Evolutionary conservation across 1,139 yeast species (phyloP), one percentile per base, ranked within the genome.

Genomic region (Magnusiomyces ingens): DNA sequence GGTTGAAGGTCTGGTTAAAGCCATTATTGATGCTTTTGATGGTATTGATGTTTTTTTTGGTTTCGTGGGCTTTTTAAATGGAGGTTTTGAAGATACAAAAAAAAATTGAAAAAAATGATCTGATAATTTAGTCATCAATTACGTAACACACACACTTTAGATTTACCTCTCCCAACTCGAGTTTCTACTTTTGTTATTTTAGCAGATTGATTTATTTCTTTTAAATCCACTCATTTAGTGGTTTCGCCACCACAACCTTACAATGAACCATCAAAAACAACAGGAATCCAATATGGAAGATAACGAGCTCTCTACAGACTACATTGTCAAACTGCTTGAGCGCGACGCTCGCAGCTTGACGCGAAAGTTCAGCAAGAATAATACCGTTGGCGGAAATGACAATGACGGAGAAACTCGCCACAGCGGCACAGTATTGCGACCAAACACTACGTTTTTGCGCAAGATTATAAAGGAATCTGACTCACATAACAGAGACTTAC

Each of bases 281-380:
- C 8, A 26, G 8, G 8, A 8, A 26, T 26, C 32, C 8, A 8
- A 8, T 26, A 5, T 26, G 8, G 32, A 26, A 5, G 32, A 37
- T 21, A 12, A 21, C 3, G 47, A 44, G 10, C 13, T 44, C 10
- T 45, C 48, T 22, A 36, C 48, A 4, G 48, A 45, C 32, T 45
- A 45, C 41, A 19, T 45, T 10, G n/a, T 45, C 42, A 45, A 45
- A 36, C 15, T 45, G 2, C 42, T 45, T 10, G 48, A 45, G 19
- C 18, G 36, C 3, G 48, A 45, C 17, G 48, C 48, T 13, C n/a
- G 19, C 13, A 45, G 36, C 10, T 10, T 45, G 11, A 45, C 11
- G 17, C 35, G 36, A 11, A 45, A 45, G 29, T 19, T 45, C 13
- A 13, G 13, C n/a, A 10, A 13, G 19, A 19, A 17, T 13, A 32